Conservation (phyloP, 495 filamentous ascomycete species). For the Trichoderma erinaceum region DNA sequence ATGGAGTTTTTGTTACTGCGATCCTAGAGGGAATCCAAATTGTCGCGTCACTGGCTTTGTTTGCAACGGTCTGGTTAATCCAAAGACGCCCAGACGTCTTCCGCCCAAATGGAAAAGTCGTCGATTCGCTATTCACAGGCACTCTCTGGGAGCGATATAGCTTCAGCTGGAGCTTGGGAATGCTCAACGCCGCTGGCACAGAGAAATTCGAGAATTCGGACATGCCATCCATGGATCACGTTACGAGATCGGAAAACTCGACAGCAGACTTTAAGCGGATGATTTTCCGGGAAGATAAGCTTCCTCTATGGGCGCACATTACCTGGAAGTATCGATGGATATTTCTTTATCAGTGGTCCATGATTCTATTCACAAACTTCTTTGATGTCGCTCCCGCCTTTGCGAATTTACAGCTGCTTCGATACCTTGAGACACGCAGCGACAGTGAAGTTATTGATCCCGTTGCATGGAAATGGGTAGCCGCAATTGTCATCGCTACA, state of each 20-base stretch:
- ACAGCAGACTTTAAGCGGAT: neutral
- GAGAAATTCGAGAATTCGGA: conserved; percentile 1
- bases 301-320: conserved; percentile 4
- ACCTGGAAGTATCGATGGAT: neutral
- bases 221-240: neutral
- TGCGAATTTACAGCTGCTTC: conserved; percentile 1
- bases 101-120: neutral
- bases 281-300: neutral
- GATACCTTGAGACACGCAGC: neutral
- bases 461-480: neutral
- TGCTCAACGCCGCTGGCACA: neutral
- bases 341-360: neutral
- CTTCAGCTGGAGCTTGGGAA: neutral
- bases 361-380: conserved; percentile 3
- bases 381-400: conserved; percentile 3
- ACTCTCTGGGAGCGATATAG: neutral
- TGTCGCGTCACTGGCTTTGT: neutral
- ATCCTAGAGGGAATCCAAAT: neutral
- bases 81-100: neutral
- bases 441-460: neutral
- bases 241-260: neutral
- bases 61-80: neutral
- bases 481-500: neutral
- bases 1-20: neutral
- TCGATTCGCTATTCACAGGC: neutral